Evolutionary conservation across 306 rosid species (phyloP).

Genomic region (Alnus glutinosa): DNA sequence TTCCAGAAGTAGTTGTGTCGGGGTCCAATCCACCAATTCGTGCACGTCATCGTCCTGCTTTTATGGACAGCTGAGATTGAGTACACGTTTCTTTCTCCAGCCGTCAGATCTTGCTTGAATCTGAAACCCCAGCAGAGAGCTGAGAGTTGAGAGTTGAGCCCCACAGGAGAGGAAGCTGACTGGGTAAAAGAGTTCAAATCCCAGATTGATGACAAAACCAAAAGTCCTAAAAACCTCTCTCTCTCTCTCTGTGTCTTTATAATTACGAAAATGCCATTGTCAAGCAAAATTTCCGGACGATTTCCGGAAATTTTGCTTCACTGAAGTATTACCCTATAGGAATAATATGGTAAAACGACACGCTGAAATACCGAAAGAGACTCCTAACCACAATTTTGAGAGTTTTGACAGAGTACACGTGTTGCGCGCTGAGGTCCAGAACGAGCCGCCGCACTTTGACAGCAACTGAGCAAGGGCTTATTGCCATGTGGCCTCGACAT

Average conservation of each 20-base stretch:
- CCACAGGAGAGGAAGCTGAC: not conserved
- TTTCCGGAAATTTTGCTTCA: too few species aligned
- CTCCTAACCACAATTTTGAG: not conserved
- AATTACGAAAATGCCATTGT: too few species aligned
- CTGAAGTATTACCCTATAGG: too few species aligned
- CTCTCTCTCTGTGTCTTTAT: too few species aligned
- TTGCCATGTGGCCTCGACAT: slow-evolving; percentile 18
- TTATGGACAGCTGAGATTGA: not conserved
- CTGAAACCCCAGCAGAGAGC: not conserved
- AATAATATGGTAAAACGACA: not conserved
- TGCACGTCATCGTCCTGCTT: not conserved
- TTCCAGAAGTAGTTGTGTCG: too few species aligned
- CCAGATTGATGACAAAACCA: not conserved
- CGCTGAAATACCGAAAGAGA: slow-evolving; percentile 22
- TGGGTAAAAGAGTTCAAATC: not conserved
- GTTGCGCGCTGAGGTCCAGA: not conserved
- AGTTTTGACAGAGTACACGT: slow-evolving; percentile 11
- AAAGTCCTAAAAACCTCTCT: not conserved
- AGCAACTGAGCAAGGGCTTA: not conserved
- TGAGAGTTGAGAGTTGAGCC: not conserved
- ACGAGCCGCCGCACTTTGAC: slow-evolving; percentile 14
- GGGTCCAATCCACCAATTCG: not conserved
- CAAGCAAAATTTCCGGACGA: too few species aligned
- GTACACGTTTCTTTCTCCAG: not conserved
- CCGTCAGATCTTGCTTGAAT: not conserved